Evolutionary conservation across 2,329 filamentous ascomycete genomes (phyloP), one percentile per base, ranked within the genome.

Genomic region (Colletotrichum sp.): DNA sequence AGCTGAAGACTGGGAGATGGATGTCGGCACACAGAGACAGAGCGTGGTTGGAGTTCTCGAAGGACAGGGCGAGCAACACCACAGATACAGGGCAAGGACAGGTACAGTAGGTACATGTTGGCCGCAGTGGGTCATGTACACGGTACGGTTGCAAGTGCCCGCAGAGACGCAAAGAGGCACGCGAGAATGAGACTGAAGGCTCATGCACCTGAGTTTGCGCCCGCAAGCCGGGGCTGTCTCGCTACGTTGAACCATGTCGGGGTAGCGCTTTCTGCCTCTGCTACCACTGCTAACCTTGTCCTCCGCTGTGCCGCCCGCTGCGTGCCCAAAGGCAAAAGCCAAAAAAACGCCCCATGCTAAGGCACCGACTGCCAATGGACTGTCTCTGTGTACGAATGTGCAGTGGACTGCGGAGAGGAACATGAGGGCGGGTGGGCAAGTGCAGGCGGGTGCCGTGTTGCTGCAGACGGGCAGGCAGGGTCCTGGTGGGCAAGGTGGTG

Each of bases 261-360:
- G 60, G 72, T 64, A 75, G 70, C 48, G 57, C 68, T 36, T 15
- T 26, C 39, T 71, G 9, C 57, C 57, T 71, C 55, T 65, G 59
- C 43, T 71, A 65, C 68, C 39, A 55, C 28, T 68, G 28, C 74
- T 64, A 74, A 73, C 70, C 74, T 73, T 76, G 70, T 57, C 74
- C 59, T 52, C 36, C 64, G 64, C 70, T 65, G 59, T 73, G 71
- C 74, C 70, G 74, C 74, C 74, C 70, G 73, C 73, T 73, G 64
- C 64, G 48, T 74, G 36, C 70, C 70, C 70, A 74, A 75, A 52
- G 32, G 32, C 21, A 72, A 75, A 75, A 75, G 73, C 73, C 69
- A 73, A 73, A 73, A 52, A 65, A 69, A 64, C 74, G 71, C 70
- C 59, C 70, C 74, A 65, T 76, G 24, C 32, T 68, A 52, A 52